Evolutionary conservation across 495 filamentous ascomycete genomes (phyloP), one percentile per base, ranked within the genome.

Genomic region (Aspergillus kassunensis): DNA sequence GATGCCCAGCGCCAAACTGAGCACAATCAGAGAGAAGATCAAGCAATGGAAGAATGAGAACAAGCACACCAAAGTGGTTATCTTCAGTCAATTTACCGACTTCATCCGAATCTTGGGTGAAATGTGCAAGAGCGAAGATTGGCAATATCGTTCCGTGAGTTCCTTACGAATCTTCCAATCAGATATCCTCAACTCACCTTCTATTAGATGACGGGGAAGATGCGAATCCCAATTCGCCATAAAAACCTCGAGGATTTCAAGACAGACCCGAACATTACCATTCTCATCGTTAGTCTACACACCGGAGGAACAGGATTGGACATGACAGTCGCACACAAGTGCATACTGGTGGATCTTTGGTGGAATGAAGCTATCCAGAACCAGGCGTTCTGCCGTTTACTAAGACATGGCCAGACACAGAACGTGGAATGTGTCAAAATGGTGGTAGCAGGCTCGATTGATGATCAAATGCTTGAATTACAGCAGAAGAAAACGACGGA

Each of bases 351-450:
- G 0, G 83, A 85, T 47, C 68, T 77, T 0, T 85, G 81, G 81
- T 87, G 80, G 79, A 85, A 86, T 45, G 68, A 67, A 30, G 61
- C 65, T 24, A 40, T 69, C 0, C 68, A 76, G 45, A 52, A 70
- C 42, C 73, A 83, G 66, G 85, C 85, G 0, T 85, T 85, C 56
- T 81, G 76, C 25, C 78, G 85, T 0, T 69, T 87, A 6, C 79
- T 76, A 47, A 75, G 85, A 4, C 84, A 85, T 16, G 85, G 85
- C 0, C 85, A 90, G 44, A 44, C 52, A 1, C 70, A 77, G 3
- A 59, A 76, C 13, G 82, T 85, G 0, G 69, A 75, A 29, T 74
- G 82, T 48, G 73, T 74, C 2, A 75, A 79, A 3, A 63, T 87
- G 15, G 62, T 81, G 0, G 72, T 78, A 0, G 45, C 67, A 1